Conservation (phyloP, 2,329 filamentous ascomycete genomes). For the Botrytis pseudocinerea region DNA sequence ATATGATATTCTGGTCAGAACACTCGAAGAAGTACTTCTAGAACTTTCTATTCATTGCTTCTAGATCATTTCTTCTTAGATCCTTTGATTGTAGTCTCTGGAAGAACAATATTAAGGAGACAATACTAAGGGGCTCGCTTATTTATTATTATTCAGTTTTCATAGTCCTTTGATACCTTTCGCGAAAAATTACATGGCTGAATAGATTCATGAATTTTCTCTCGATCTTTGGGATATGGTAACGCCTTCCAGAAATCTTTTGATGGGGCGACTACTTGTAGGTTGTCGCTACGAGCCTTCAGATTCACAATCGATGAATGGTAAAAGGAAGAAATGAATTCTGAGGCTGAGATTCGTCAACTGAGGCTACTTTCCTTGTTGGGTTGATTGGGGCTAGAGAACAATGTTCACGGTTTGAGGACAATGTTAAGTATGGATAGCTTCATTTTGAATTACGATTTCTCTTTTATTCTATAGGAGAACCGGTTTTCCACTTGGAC, state of each 20-base stretch:
- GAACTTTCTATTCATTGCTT: neutral
- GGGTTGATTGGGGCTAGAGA: neutral
- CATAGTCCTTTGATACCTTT: neutral
- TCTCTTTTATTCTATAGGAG: neutral
- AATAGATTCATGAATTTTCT: neutral
- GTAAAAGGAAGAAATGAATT: neutral
- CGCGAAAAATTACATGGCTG: neutral
- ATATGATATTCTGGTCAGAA: neutral
- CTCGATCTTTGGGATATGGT: neutral
- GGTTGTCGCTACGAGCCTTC: too few relatives aligned
- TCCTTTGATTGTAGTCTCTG: neutral
- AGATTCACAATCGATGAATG: neutral
- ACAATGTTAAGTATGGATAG: conserved; percentile 5
- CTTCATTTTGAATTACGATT: neutral
- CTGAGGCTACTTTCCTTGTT: neutral
- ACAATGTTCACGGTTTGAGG: neutral
- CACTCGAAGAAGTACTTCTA: neutral
- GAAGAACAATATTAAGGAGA: conserved; percentile 14
- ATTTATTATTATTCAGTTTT: neutral
- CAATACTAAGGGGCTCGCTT: conserved; percentile 20
- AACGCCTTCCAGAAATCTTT: neutral
- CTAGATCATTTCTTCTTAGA: neutral
- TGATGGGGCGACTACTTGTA: too few relatives aligned
- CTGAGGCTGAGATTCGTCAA: neutral
- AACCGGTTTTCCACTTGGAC: neutral